A percentile compares a stretch with the other conserved stretches of the same genome.
phyloP scores from a whole-genome alignment of 495 filamentous ascomycete genomes.

The Daldinia decipiens region DNA sequence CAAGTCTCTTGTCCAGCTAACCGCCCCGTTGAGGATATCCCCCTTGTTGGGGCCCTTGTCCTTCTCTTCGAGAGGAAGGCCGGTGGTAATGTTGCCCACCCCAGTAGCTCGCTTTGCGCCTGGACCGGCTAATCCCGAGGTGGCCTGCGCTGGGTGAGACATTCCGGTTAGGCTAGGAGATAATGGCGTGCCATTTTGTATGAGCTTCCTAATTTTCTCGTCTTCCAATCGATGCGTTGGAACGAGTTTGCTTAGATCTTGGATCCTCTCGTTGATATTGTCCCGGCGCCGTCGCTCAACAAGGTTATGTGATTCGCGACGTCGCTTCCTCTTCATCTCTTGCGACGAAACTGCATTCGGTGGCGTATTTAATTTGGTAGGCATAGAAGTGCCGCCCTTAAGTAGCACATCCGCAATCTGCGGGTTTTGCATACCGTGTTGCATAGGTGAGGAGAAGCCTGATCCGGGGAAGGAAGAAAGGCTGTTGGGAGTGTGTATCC shows the following conservation, averaged over 20 bases:
- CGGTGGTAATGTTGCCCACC: constrained; percentile 88
- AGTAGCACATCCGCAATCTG: constrained; percentile 63
- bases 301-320: constrained; percentile 94
- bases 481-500: constrained; percentile 79
- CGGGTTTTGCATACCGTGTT: constrained; percentile 56
- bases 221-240: constrained; percentile 93
- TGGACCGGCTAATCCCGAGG: constrained; percentile 85
- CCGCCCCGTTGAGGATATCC: constrained; percentile 96
- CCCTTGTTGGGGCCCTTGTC: constrained; percentile 99
- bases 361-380: constrained; percentile 60
- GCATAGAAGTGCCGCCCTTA: constrained; percentile 66
- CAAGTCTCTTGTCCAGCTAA: constrained; percentile 94
- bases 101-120: constrained; percentile 81
- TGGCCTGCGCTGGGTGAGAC: constrained; percentile 75
- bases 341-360: constrained; percentile 71
- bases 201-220: constrained; percentile 94
- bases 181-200: constrained; percentile 87
- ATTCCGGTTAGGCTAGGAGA: constrained; percentile 77
- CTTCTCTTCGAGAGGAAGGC: constrained; percentile 92
- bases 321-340: constrained; percentile 89
- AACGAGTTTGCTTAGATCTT: constrained; percentile 93
- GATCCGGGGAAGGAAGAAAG: constrained; percentile 82
- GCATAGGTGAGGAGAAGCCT: constrained; percentile 76
- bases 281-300: constrained; percentile 94
- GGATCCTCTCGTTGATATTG: constrained; percentile 98